Evolutionary conservation across 2,329 filamentous ascomycete species (phyloP), one percentile per base, ranked within the genome.

Genomic region (Colletotrichum sojae): DNA sequence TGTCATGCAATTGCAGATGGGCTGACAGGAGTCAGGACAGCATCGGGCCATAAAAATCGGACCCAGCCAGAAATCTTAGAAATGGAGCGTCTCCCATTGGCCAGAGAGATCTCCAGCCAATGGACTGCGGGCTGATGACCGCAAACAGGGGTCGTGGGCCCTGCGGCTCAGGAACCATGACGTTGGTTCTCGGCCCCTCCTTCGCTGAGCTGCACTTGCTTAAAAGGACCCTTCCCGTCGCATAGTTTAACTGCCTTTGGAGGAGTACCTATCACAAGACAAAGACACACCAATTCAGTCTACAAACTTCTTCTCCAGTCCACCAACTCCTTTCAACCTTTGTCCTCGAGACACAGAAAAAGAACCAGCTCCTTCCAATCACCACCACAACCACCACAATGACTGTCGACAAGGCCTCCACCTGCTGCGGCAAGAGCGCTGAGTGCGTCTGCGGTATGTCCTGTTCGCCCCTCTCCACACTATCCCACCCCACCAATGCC

Each of bases 361-460:
- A n/a, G 31, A 18, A 10, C 36, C 6, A 40, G 31, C 25, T 66
- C 43, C 27, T n/a, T 22, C 22, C 16, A 54, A 27, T 18, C 40
- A 55, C 31, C 67, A 13, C 15, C 13, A 31, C 49, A 60, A 71
- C 49, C 62, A 22, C 56, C 73, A 78, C 57, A 73, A 82, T 81
- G 78, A 75, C 77, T 39, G 71, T 75, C 75, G 71, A 76, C 75
- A 81, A 80, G 74, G 75, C 81, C 45, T 81, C 84, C 64, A 89
- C 85, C 73, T 89, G 87, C 85, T 89, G 87, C 80, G 83, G 84
- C 79, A 85, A 86, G 78, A 77, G 82, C 72, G 76, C 79, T 60
- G 83, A 84, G 72, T 90, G 88, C 75, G 81, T 87, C 75, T 90
- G 88, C 78, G 88, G 87, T 89, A 85, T 74, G 87, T 82, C 63